These are phyloP conservation scores for Pythium brassicae DNA, from an alignment of 352 stramenopile species.

Conservation along the genomic window DNA sequence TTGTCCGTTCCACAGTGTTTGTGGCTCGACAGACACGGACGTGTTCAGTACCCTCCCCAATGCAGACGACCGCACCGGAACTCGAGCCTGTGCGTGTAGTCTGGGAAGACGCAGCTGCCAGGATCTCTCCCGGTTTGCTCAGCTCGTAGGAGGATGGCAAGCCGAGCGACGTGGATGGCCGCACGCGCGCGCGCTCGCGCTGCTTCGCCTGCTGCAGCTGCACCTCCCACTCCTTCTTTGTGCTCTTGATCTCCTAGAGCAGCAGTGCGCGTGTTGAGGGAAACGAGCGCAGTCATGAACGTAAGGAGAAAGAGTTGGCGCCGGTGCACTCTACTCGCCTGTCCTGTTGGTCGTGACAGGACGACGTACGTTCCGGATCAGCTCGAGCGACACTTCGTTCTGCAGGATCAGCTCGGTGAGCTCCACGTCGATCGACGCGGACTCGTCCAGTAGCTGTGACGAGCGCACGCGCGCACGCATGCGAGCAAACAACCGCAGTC, in stretches of 20 bases:
- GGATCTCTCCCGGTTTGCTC: constrained; percentile 1
- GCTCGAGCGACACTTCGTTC: constrained; percentile 79
- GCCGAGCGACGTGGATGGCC: constrained; percentile 56
- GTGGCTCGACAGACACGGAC: too few species aligned
- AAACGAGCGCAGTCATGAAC: background rate
- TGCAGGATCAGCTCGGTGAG: constrained; percentile 81
- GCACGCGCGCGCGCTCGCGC: constrained; percentile 26
- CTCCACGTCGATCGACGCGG: constrained; percentile 66
- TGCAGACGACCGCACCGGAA: constrained; percentile 4
- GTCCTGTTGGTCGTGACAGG: too few species aligned
- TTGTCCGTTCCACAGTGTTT: too few species aligned
- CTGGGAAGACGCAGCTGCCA: background rate
- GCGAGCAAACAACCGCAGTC: too few species aligned
- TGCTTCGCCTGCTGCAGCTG: constrained; percentile 50
- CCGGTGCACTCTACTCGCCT: too few species aligned
- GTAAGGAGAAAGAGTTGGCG: too few species aligned
- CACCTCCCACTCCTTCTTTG: constrained; percentile 72
- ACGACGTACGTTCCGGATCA: constrained; percentile 78
- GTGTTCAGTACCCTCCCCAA: too few species aligned
- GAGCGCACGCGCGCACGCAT: too few species aligned
- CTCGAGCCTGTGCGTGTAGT: constrained; percentile 5
- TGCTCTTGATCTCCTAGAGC: constrained; percentile 68
- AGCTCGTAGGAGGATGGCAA: constrained; percentile 15
- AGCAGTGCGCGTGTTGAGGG: background rate
- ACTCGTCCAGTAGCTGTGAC: constrained; percentile 63